These are phyloP conservation scores for Drosera capensis DNA, from an alignment of 148 eudicot genomes.

Conservation along the genomic window DNA sequence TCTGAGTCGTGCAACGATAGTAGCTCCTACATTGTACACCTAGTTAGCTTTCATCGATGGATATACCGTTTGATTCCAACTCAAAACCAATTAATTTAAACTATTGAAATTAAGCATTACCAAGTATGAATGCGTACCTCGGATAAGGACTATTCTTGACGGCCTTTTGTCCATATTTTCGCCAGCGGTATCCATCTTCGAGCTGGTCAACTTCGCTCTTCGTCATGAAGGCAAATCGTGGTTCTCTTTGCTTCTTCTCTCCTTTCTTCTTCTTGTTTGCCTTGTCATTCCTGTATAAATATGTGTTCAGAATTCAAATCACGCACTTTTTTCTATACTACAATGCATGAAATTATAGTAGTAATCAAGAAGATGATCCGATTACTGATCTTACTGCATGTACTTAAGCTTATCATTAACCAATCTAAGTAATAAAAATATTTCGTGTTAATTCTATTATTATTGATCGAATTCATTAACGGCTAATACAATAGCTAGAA, in stretches of 20 bases:
- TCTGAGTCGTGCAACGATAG: slow-evolving; percentile 45
- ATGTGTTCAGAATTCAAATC: no score
- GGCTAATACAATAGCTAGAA: no score
- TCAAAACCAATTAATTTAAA: background rate
- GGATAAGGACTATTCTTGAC: slow-evolving; percentile 57
- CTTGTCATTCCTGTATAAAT: background rate
- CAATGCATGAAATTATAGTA: background rate
- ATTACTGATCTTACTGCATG: no score
- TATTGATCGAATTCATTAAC: no score
- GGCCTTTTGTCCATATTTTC: slow-evolving; percentile 53
- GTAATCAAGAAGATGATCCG: no score
- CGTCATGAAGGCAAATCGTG: slow-evolving; percentile 46
- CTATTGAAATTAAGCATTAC: background rate
- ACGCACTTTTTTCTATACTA: background rate
- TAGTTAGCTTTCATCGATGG: background rate
- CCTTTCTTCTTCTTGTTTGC: slow-evolving; percentile 22
- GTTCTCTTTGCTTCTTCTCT: slow-evolving; percentile 32
- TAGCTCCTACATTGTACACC: slow-evolving; percentile 26
- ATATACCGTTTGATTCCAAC: background rate
- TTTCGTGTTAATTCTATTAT: no score
- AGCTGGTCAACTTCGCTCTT: slow-evolving; percentile 48
- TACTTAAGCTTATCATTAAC: no score
- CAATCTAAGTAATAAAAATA: no score
- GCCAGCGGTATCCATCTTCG: slow-evolving; percentile 55
- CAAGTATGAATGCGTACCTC: slow-evolving; percentile 14